Base-by-base conservation (phyloP, 2,329 filamentous ascomycete species). In the Dothideomycetidae sp. region DNA sequence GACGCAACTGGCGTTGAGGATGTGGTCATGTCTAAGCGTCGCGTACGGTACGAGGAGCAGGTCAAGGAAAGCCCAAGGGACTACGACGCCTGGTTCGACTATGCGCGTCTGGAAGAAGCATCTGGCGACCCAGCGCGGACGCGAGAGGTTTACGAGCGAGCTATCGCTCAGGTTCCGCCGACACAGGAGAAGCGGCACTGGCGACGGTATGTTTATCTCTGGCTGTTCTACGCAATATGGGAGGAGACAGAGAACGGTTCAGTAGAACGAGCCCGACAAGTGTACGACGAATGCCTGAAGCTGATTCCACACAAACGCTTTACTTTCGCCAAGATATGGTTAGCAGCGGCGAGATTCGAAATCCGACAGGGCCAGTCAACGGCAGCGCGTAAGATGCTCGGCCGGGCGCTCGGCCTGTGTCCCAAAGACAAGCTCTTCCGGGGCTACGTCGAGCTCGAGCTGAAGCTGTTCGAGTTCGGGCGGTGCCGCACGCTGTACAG, bases 51-150 rank as follows among this genome's bases (percentile, higher is more conserved):
- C 58, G 90, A 98, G 59, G 84, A 93, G 48, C 80, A 90, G 53
- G 73, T 96, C 47, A 88, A 85, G 52, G 81, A 92, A 53, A 96
- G 93, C 51, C 75, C 86, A 2, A 90, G 92, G 53, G 94, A 94
- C 58, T 98, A 98, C 64, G 90, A 98, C 53, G 73, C 78, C 10
- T 98, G 90, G 90, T 88, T 98, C 49, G 90, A 96, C 58, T 93
- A 88, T 57, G 85, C 86, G 16, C 73, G 82, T 5, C 64, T 98
- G 5, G 90, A 98, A 57, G 90, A 98, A 59, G 73, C 75, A 0
- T 78, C 82, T 1, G 81, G 82, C 5, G 81, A 94, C 53, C 62
- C 73, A 1, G 85, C 93, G 45, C 75, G 82, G 29, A 78, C 93
- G 1, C 75, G 90, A 21, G 90, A 98, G 47, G 76, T 93, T 10